Evolutionary conservation across 345 rosid genomes (phyloP).

Genomic region (Rhizophora apiculata): DNA sequence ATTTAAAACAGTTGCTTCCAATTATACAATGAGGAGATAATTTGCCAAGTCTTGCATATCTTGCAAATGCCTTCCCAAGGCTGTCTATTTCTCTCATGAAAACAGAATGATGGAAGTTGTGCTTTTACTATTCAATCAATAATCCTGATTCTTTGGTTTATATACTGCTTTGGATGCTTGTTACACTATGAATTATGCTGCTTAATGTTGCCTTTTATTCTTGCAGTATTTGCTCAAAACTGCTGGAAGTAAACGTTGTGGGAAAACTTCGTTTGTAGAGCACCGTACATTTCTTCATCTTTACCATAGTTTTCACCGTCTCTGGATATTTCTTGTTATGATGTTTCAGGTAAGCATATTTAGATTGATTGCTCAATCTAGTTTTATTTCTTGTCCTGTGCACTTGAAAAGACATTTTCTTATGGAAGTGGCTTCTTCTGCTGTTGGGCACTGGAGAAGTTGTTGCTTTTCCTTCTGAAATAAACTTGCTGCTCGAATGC

Average conservation of each 20-base stretch:
- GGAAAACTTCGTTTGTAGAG: conserved; percentile 97
- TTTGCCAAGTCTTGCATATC: not conserved
- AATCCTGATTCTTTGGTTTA: not conserved
- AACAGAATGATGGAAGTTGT: not conserved
- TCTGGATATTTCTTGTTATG: conserved; percentile 94
- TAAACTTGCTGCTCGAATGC: not conserved
- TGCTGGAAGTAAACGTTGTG: conserved; percentile 61
- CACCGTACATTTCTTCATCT: conserved; percentile 94
- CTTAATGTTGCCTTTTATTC: not conserved
- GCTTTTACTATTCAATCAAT: not conserved
- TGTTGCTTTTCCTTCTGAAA: not conserved
- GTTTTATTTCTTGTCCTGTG: not conserved
- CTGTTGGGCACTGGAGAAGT: not conserved
- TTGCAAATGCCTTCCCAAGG: not conserved
- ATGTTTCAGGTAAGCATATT: conserved; percentile 84
- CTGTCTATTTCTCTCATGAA: too few relatives aligned
- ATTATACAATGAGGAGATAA: too few relatives aligned
- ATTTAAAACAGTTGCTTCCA: too few relatives aligned
- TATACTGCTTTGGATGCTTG: conserved; percentile 1
- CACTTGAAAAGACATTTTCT: not conserved
- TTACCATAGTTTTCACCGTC: conserved; percentile 94
- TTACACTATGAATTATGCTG: not conserved
- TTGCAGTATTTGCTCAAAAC: conserved; percentile 62
- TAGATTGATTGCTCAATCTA: not conserved
- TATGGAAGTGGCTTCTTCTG: not conserved